Conservation (phyloP, 495 filamentous ascomycete genomes). For the Podospora bellae-mahoneyi region DNA sequence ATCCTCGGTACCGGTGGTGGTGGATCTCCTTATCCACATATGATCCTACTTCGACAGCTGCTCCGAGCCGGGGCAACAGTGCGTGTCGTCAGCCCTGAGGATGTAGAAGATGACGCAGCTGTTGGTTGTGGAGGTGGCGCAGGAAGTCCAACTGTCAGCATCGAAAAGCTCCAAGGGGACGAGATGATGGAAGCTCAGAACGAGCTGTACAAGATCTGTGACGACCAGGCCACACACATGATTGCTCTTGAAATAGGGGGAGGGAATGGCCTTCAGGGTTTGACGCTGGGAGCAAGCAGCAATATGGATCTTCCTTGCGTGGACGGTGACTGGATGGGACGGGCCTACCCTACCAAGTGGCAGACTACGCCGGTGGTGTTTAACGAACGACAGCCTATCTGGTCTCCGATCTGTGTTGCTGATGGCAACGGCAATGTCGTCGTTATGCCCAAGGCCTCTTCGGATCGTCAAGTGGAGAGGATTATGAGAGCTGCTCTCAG, state of each 20-base stretch:
- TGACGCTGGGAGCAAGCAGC: constrained; percentile 48
- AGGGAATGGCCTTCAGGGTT: constrained; percentile 51
- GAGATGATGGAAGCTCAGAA: constrained; percentile 49
- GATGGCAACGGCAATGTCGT: constrained; percentile 52
- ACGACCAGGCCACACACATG: constrained; percentile 35
- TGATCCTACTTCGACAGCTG: constrained; percentile 44
- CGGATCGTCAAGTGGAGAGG: constrained; percentile 40
- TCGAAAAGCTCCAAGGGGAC: constrained; percentile 51
- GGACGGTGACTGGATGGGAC: constrained; percentile 56
- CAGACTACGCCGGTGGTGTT: constrained; percentile 55
- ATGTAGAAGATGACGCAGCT: constrained; percentile 42
- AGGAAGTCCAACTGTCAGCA: constrained; percentile 49
- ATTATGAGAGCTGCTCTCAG: constrained; percentile 43
- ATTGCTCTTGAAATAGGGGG: constrained; percentile 55
- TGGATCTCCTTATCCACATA: constrained; percentile 47
- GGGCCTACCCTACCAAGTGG: constrained; percentile 56
- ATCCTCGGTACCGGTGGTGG: constrained; percentile 62
- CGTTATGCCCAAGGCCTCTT: constrained; percentile 40
- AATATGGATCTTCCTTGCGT: constrained; percentile 51
- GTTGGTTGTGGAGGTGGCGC: constrained; percentile 47
- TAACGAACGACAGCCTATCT: constrained; percentile 44
- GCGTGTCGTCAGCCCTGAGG: constrained; percentile 44
- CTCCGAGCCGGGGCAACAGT: constrained; percentile 46
- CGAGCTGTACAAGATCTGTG: constrained; percentile 43
- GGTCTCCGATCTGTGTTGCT: constrained; percentile 45